A percentile compares a stretch with the other conserved stretches of the same genome.
Evolutionary conservation across 768 basidiomycete species (phyloP).

Genomic region (Mrakia blollopis): DNA sequence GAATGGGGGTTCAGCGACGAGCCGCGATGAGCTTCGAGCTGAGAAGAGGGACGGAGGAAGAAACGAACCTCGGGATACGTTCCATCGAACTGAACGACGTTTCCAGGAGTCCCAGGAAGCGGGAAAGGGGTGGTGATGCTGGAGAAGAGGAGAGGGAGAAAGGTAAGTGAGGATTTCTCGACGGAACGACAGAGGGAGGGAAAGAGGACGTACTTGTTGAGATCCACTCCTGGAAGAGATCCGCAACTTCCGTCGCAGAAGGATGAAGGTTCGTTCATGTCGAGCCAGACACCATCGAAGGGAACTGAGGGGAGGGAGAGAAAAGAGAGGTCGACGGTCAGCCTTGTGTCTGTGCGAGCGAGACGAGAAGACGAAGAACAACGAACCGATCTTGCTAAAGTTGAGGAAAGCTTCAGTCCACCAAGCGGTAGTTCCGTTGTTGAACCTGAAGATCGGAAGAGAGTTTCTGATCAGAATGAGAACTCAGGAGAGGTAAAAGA

Average conservation of each 20-base stretch:
- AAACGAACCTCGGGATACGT: slow-evolving; percentile 57
- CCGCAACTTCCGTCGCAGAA: slow-evolving; percentile 62
- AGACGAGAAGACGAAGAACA: slow-evolving; percentile 56
- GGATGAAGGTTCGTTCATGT: slow-evolving; percentile 69
- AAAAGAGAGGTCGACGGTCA: neutral
- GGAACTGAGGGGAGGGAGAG: neutral
- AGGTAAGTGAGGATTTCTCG: no score
- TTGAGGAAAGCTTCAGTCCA: slow-evolving; percentile 59
- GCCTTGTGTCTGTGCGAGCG: no score
- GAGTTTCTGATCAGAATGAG: no score
- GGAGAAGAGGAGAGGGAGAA: neutral
- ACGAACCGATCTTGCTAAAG: slow-evolving; percentile 38
- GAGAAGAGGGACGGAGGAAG: neutral
- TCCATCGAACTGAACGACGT: slow-evolving; percentile 45
- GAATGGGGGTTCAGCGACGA: neutral
- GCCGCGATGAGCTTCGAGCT: no score
- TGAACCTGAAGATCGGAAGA: slow-evolving; percentile 1
- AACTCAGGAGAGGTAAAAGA: neutral
- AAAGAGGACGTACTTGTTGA: slow-evolving; percentile 46
- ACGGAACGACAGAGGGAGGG: neutral
- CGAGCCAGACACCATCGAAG: slow-evolving; percentile 37
- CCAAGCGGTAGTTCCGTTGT: slow-evolving; percentile 51
- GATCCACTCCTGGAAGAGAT: slow-evolving; percentile 41
- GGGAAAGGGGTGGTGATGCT: slow-evolving; percentile 53
- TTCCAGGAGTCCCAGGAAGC: slow-evolving; percentile 58